Evolutionary conservation across 352 stramenopile genomes (phyloP), one percentile per base, ranked within the genome.

Genomic region (Phytophthora crassamura): DNA sequence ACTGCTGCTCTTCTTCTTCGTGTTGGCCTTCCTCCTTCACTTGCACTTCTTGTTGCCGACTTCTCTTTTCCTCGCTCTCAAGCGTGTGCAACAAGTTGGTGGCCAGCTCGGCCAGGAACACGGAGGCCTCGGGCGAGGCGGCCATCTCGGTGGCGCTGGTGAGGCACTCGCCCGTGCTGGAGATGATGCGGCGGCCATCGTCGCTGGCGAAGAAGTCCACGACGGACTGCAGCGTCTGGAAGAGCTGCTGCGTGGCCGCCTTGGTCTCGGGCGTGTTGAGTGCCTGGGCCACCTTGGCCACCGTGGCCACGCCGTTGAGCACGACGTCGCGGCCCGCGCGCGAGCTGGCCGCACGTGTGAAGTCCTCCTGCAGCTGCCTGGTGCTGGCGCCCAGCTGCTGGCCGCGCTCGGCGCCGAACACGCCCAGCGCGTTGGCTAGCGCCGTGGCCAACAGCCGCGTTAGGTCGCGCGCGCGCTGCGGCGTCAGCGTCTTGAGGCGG

Each of bases 181-280:
- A 72, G 35, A 94, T 81, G 43, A 91, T 69, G 7, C 76, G 67
- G n/a, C 78, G 74, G 12, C 86, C 86, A 8, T 82, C 66, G 4
- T 74, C 57, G 36, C 80, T 94, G 12, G 86, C 82, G 35, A 94
- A 86, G 41, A 94, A 90, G 50, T 94, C 82, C 43, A 94, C 71
- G 5, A 88, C 49, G 30, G 77, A 84, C 73, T 94, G 84, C 39
- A 94, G 41, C 18, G 82, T 89, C 51, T 75, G 56, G 33, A 90
- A 82, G 1, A 85, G 15, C 59, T 94, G 86, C 40, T 71, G 61
- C n/a, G 73, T 90, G 11, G 83, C 83, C 28, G 70, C 72, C 34
- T 88, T 89, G 25, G 74, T 87, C 64, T 94, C 86, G 5, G 83
- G 82, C 14, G 86, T 94, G 41, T 84, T 86, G 30, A 92, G 67